phyloP scores from a whole-genome alignment of 331 rosid genomes.

The Rosa hybrid region DNA sequence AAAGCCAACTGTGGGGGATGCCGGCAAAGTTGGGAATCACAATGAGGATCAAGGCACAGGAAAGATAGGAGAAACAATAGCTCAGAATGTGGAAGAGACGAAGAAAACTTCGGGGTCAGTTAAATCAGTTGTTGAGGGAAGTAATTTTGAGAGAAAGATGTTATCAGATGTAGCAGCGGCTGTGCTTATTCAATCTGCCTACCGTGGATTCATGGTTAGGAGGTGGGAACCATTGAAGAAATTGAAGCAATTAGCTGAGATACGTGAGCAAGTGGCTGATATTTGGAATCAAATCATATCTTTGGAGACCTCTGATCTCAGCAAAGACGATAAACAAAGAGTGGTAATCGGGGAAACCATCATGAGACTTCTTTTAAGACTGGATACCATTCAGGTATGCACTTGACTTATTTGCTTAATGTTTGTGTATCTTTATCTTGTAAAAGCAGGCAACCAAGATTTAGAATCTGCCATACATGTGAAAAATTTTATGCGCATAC shows the following conservation, averaged over 20 bases:
- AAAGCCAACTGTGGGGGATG: background rate
- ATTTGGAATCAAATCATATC: conserved; percentile 40
- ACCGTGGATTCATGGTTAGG: conserved; percentile 61
- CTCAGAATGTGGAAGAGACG: conserved; percentile 13
- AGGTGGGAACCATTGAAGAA: conserved; percentile 74
- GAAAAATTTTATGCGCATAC: background rate
- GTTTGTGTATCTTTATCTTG: background rate
- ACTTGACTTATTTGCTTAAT: background rate
- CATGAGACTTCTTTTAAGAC: conserved; percentile 68
- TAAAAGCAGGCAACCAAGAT: background rate
- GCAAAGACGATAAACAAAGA: conserved; percentile 44
- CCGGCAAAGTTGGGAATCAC: background rate
- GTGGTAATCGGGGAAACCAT: conserved; percentile 65
- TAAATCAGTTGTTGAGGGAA: conserved; percentile 6
- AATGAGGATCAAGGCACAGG: conserved; percentile 16
- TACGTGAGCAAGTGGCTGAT: conserved; percentile 40
- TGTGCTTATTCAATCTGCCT: conserved; percentile 63
- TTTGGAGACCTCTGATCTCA: conserved; percentile 41
- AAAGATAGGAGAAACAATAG: background rate
- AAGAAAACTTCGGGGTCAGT: conserved; percentile 5
- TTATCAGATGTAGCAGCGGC: conserved; percentile 62
- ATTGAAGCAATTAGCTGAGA: conserved; percentile 62
- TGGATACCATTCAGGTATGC: conserved; percentile 81
- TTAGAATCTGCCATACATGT: background rate
- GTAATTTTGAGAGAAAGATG: conserved; percentile 9